Evolutionary conservation across 805 yeast species (phyloP).

Genomic region (Sugiyamaella smithiae): DNA sequence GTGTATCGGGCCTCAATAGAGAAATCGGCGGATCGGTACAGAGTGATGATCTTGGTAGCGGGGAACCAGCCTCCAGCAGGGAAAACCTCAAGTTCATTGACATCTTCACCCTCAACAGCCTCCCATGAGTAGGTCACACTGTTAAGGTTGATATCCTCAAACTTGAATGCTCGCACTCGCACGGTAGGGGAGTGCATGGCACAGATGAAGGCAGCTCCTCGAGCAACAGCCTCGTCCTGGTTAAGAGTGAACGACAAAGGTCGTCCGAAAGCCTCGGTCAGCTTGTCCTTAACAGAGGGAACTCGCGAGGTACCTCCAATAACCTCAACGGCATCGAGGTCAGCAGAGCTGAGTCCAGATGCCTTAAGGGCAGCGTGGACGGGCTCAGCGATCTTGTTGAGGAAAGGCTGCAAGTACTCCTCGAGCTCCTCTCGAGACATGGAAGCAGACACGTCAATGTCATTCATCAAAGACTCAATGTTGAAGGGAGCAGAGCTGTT

Average conservation of each 20-base stretch:
- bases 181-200: constrained; percentile 99
- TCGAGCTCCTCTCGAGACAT: constrained; percentile 90
- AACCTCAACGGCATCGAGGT: constrained; percentile 87
- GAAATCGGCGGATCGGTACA: constrained; percentile 89
- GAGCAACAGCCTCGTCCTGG: constrained; percentile 98
- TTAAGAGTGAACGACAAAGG: constrained; percentile 89
- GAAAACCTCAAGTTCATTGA: constrained; percentile 93
- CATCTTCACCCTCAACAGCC: constrained; percentile 84
- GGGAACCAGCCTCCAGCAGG: constrained; percentile 92
- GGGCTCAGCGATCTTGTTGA: constrained; percentile 73
- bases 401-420: constrained; percentile 78
- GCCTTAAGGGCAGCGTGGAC: constrained; percentile 75
- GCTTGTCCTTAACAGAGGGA: constrained; percentile 82
- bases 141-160: constrained; percentile 89
- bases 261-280: constrained; percentile 78
- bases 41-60: constrained; percentile 89
- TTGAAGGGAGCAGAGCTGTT: constrained; percentile 91
- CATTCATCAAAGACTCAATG: constrained; percentile 96
- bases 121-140: constrained; percentile 96
- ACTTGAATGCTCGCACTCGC: constrained; percentile 98
- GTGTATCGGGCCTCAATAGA: constrained; percentile 84
- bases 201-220: constrained; percentile 98
- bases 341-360: constrained; percentile 69
- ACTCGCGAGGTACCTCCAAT: constrained; percentile 99
- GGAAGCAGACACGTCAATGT: constrained; percentile 88